Base-by-base conservation (phyloP, 2,329 filamentous ascomycete species). In the Diaporthe ampelina region DNA sequence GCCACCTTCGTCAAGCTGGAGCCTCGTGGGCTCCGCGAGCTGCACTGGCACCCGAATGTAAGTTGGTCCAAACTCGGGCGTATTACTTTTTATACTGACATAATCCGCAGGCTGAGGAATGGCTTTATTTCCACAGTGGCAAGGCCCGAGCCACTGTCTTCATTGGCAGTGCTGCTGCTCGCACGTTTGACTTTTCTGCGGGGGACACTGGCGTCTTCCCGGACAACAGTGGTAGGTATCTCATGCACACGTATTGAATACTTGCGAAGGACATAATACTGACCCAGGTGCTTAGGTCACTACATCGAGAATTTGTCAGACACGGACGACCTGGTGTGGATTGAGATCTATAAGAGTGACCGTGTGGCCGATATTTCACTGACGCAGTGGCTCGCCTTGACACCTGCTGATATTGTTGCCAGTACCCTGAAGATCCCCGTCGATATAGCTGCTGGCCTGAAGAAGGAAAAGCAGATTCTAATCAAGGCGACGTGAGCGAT, bases 21-120 rank as follows among this genome's bases (percentile, higher is more conserved):
- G 82, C 92, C 92, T 0, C 87, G 87, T 45, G 91, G 87, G 0
- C 81, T 94, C 45, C 84, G 92, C 32, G 92, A 94, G 82, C 83
- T 94, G 37, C 91, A 93, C 78, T 94, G 92, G 92, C 91, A 93
- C 80, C 91, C 91, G 1, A 93, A 91, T 79, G 90, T 91, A 80
- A 82, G 87, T 78, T 10, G 24, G 35, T 21, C 9, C 63, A 11
- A 43, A 73, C 5, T 4, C 8, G 2, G 1, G 29, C 13, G 29
- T 6, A n/a, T n/a, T 11, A 4, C 2, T 37, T 2, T 26, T 7
- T 11, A 1, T 29, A 2, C 45, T 67, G n/a, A 67, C n/a, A 3
- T 67, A 8, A 17, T 48, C 1, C 9, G 4, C 73, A 91, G 89
- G 90, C 90, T 4, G 90, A 93, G 78, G 92, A 94, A 80, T 94